A percentile compares a stretch with the other conserved stretches of the same genome.
Evolutionary conservation across 148 eudicot species (phyloP).

Genomic region (Arctostaphylos glauca): DNA sequence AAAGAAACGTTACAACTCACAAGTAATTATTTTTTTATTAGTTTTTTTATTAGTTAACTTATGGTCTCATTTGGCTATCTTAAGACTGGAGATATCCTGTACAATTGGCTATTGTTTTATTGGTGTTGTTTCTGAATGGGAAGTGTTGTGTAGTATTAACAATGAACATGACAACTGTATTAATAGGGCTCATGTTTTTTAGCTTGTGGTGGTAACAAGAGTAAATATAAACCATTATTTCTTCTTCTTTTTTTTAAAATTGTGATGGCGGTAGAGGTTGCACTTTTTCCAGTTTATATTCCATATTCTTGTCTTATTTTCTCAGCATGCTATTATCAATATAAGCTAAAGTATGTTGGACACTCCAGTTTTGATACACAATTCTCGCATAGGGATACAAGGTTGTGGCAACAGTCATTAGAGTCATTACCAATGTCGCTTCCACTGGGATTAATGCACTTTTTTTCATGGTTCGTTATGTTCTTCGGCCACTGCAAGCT

Average conservation of each 20-base stretch:
- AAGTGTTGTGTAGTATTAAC: background rate
- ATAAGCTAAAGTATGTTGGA: background rate
- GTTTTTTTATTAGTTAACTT: background rate
- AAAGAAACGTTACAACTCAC: background rate
- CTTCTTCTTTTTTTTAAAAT: background rate
- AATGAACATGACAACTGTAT: background rate
- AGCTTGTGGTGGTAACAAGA: background rate
- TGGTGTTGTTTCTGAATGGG: background rate
- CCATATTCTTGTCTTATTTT: background rate
- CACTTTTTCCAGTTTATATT: background rate
- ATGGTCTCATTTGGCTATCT: background rate
- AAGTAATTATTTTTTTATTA: background rate
- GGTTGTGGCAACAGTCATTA: background rate
- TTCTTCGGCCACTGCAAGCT: background rate
- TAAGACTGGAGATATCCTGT: background rate
- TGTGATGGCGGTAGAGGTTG: background rate
- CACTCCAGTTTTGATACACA: background rate
- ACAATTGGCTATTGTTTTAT: background rate
- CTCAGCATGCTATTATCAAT: background rate
- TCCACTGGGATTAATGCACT: background rate
- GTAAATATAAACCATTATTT: background rate
- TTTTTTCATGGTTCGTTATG: background rate
- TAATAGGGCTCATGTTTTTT: background rate
- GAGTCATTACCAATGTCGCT: background rate
- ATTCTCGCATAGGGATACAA: background rate